Evolutionary conservation across 345 rosid species (phyloP), one percentile per base, ranked within the genome.

Genomic region (Bruguiera gymnorhiza): DNA sequence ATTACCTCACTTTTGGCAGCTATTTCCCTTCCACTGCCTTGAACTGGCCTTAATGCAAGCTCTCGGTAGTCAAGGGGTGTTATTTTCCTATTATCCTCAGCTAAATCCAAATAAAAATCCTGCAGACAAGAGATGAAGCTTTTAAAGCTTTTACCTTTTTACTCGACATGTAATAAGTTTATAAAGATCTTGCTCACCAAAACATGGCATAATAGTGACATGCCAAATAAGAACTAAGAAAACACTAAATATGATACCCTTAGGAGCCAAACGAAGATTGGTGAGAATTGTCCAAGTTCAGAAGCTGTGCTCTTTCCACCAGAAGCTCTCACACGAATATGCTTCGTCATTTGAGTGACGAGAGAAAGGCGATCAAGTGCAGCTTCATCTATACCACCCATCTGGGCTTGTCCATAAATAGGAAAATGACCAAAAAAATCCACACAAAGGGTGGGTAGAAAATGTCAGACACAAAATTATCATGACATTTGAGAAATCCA

Each of bases 361-460:
- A 92, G 97, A 63, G 97, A 96, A 16, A 95, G 98, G 21, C 91
- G 94, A 83, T 92, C 97, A 24, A 92, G 87, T 48, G 99, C 87
- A 77, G 99, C 86, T 85, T 90, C 99, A 75, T 92, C 99, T 69
- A 96, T 92, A 60, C 96, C 97, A 70, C 97, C 97, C 98, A 96
- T 92, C 96, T 92, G 76, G 46, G 50, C 15, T 70, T 39, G 69
- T 21, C 1, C 58, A 54, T 54, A 26, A 29, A 75, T 46, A 70
- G 70, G 27, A 63, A 18, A 64, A 58, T 24, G 53, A 59, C 8
- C 8, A 56, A 31, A 26, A 31, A 26, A 58, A 67, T 31, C 36
- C 55, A 6, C 53, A 54, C 15, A 26, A 43, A 18, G 59, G 37
- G 23, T 58, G 51, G 19, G 2, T 36, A 27, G 21, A 21, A 32